Conservation (phyloP, 2,329 filamentous ascomycete species). For the Ophiocordyceps australis region DNA sequence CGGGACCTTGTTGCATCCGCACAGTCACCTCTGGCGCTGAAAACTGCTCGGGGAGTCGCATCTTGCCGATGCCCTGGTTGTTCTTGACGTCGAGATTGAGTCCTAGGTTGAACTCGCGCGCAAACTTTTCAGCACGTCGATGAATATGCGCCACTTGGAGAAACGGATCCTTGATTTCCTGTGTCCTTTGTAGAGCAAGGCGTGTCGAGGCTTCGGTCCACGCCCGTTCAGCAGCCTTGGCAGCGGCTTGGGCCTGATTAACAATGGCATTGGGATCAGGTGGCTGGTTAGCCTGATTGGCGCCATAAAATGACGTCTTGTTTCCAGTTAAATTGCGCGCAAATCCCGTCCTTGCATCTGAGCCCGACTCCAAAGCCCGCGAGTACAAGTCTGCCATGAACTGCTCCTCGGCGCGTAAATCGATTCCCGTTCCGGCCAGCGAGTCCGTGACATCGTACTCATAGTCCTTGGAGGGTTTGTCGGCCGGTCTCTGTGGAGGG, state of each 20-base stretch:
- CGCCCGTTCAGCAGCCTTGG: conserved; percentile 44
- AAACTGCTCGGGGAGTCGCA: conserved; percentile 29
- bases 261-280: conserved; percentile 23
- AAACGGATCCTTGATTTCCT: conserved; percentile 60
- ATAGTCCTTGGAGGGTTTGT: conserved; percentile 41
- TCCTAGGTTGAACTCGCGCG: conserved; percentile 35
- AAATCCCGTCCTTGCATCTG: conserved; percentile 31
- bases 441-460: conserved; percentile 69
- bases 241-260: conserved; percentile 45
- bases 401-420: conserved; percentile 74
- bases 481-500: conserved; percentile 40
- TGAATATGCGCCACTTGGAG: conserved; percentile 44
- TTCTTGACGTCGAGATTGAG: conserved; percentile 38
- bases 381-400: conserved; percentile 53
- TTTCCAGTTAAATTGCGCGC: conserved; percentile 30
- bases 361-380: conserved; percentile 22
- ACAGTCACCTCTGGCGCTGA: conserved; percentile 33
- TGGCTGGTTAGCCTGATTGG: conserved; percentile 47
- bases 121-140: conserved; percentile 38
- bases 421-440: conserved; percentile 68
- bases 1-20: conserved; percentile 36
- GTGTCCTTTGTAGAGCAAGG: conserved; percentile 39
- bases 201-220: conserved; percentile 48
- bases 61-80: conserved; percentile 23
- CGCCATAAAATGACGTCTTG: conserved; percentile 42